These are phyloP conservation scores for Hawksworthiomyces lignivorus DNA, from an alignment of 2,329 filamentous ascomycete genomes.

Conservation along the genomic window DNA sequence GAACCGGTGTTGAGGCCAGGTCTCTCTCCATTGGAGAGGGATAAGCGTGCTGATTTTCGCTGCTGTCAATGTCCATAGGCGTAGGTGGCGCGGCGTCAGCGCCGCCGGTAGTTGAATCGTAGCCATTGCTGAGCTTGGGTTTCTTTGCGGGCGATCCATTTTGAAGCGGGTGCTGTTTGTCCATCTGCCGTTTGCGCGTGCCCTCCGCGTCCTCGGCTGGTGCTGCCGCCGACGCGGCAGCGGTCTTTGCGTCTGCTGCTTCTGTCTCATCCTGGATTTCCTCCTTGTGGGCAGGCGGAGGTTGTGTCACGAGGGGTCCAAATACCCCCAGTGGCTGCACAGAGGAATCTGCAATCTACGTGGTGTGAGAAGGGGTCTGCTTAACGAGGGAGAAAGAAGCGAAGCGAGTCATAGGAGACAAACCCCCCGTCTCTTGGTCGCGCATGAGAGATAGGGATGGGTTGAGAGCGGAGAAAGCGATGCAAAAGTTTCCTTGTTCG, in stretches of 20 bases:
- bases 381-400: not conserved
- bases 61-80: slow-evolving; percentile 54
- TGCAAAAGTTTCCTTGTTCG: not conserved
- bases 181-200: slow-evolving; percentile 43
- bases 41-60: slow-evolving; percentile 50
- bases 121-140: slow-evolving; percentile 54
- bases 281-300: slow-evolving; percentile 30
- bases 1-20: slow-evolving; percentile 42
- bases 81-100: slow-evolving; percentile 30
- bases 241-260: not conserved
- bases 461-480: not conserved
- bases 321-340: slow-evolving; percentile 46
- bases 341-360: slow-evolving; percentile 36
- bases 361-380: slow-evolving; percentile 33
- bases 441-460: not conserved
- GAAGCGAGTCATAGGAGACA: not conserved
- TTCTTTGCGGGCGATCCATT: slow-evolving; percentile 54
- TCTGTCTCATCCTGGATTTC: slow-evolving; percentile 25
- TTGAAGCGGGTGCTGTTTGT: slow-evolving; percentile 36
- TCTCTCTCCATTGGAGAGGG: slow-evolving; percentile 57
- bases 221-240: slow-evolving; percentile 13
- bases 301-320: slow-evolving; percentile 44
- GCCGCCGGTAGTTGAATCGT: slow-evolving; percentile 38
- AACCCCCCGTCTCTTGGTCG: too few species aligned
- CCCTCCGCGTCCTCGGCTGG: slow-evolving; percentile 32